These are phyloP conservation scores for Sicyos edulis DNA, from an alignment of 306 rosid genomes.

Conservation along the genomic window DNA sequence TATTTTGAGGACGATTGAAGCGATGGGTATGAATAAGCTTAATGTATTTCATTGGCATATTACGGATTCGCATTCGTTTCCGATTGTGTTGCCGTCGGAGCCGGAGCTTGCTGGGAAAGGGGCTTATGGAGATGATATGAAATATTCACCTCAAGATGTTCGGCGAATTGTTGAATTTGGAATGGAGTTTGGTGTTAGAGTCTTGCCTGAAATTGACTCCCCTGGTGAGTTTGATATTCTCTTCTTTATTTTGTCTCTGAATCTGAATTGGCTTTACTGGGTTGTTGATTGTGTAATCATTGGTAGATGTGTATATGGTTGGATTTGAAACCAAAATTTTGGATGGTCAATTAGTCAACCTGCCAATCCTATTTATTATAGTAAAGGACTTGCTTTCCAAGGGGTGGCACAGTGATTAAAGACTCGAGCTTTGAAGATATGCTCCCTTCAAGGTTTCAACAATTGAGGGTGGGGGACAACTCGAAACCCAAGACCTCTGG, in stretches of 20 bases:
- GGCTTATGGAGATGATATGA: constrained; percentile 61
- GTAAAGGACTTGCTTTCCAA: too few species aligned
- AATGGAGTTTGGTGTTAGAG: constrained; percentile 70
- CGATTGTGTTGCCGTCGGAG: constrained; percentile 60
- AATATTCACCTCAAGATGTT: constrained; percentile 55
- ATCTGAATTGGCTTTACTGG: neutral
- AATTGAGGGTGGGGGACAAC: too few species aligned
- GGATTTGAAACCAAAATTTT: too few species aligned
- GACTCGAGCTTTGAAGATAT: too few species aligned
- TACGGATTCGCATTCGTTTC: constrained; percentile 83
- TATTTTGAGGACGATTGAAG: constrained; percentile 52
- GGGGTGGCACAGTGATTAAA: too few species aligned
- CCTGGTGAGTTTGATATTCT: constrained; percentile 48
- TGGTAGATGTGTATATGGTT: neutral
- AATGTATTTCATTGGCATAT: constrained; percentile 89
- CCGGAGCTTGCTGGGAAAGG: constrained; percentile 65
- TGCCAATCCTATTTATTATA: too few species aligned
- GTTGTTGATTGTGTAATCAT: neutral
- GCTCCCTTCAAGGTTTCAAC: too few species aligned
- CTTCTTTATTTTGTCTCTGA: neutral
- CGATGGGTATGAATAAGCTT: constrained; percentile 71
- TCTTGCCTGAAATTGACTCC: constrained; percentile 75
- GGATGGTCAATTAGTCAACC: too few species aligned
- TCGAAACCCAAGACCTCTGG: too few species aligned
- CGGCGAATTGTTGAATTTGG: constrained; percentile 51